phyloP scores from a whole-genome alignment of 163 green algal species.

The Volvox carteri region DNA sequence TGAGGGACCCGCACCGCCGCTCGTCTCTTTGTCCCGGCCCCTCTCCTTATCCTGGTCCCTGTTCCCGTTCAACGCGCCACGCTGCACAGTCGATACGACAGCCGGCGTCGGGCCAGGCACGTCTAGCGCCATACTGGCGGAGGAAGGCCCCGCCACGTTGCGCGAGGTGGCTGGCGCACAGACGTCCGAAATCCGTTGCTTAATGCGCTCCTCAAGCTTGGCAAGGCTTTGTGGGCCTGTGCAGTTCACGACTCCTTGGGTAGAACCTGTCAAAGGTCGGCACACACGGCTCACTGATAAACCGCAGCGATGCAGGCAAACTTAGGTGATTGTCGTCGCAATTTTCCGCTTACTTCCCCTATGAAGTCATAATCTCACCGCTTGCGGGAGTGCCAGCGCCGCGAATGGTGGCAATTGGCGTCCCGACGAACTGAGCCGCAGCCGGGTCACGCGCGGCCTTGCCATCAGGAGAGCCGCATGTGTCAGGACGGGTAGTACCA shows the following conservation, averaged over 20 bases:
- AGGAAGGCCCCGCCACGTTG: not conserved
- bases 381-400: not conserved
- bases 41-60: constrained; percentile 33
- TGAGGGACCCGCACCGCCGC: not conserved
- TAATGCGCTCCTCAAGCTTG: constrained; percentile 52
- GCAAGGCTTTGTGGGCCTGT: not conserved
- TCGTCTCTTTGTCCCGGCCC: not conserved
- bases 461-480: constrained; percentile 19
- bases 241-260: not conserved
- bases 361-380: too few relatives aligned
- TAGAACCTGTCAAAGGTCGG: not conserved
- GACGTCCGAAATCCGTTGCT: constrained; percentile 30
- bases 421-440: constrained; percentile 14
- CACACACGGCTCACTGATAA: too few relatives aligned
- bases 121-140: not conserved
- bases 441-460: constrained; percentile 10
- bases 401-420: constrained; percentile 33
- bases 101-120: not conserved
- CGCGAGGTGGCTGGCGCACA: constrained; percentile 19
- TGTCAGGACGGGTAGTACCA: not conserved
- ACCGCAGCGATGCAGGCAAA: too few relatives aligned
- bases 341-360: too few relatives aligned
- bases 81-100: not conserved
- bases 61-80: not conserved
- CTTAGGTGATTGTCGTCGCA: too few relatives aligned